These are phyloP conservation scores for Aspergillus cejpii DNA, from an alignment of 2,329 filamentous ascomycete species.

Conservation along the genomic window DNA sequence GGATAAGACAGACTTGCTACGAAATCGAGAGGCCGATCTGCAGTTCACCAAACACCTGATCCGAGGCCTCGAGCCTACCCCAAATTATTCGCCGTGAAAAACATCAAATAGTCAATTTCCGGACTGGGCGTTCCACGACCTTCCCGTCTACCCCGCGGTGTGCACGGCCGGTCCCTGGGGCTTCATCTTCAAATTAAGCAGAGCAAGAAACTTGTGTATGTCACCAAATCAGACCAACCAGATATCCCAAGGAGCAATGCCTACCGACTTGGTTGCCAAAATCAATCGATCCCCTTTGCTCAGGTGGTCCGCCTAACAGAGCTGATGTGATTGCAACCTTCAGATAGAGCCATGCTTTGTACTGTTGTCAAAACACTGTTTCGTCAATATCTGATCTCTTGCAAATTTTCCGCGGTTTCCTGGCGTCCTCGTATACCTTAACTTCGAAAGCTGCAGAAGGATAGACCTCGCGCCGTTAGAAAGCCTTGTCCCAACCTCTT, in stretches of 20 bases:
- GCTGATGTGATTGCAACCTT: background rate
- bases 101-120: background rate
- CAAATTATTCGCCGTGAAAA: background rate
- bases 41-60: background rate
- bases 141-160: background rate
- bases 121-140: background rate
- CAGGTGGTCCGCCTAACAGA: slow-evolving; percentile 1
- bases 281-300: background rate
- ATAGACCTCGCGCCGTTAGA: background rate
- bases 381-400: slow-evolving; percentile 17
- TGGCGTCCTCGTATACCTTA: slow-evolving; percentile 23
- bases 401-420: slow-evolving; percentile 12
- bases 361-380: slow-evolving; percentile 13
- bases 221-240: background rate
- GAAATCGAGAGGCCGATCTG: background rate
- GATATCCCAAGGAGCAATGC: background rate
- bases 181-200: background rate
- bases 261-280: background rate
- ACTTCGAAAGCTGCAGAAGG: background rate
- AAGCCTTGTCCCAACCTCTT: background rate
- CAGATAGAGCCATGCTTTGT: slow-evolving; percentile 23
- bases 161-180: background rate
- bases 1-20: background rate
- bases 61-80: background rate
- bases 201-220: background rate